Evolutionary conservation across 176 grass and related monocot species (phyloP).

Genomic region (Tuctoria greenei): DNA sequence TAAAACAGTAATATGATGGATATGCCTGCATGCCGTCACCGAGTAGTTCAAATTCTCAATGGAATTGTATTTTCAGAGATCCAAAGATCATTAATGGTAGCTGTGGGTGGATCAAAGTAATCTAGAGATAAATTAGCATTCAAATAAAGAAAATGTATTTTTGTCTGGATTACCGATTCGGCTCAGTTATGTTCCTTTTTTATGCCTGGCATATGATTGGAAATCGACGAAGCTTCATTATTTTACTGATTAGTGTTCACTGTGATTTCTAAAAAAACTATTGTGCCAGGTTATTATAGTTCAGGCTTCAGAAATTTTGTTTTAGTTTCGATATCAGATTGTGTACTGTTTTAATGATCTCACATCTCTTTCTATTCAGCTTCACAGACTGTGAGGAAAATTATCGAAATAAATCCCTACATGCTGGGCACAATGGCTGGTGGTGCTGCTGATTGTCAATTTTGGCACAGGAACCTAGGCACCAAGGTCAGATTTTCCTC

Average conservation of each 20-base stretch:
- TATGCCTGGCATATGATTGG: background rate
- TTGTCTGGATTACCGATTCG: too few species aligned
- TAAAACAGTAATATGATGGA: too few species aligned
- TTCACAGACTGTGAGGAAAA: conserved; percentile 93
- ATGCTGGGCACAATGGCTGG: conserved; percentile 98
- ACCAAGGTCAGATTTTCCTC: conserved; percentile 58
- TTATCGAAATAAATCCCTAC: conserved; percentile 99
- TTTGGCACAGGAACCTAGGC: conserved; percentile 93
- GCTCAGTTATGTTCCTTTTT: background rate
- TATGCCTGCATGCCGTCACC: too few species aligned
- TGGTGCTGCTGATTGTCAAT: conserved; percentile 96
- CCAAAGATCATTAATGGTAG: too few species aligned
- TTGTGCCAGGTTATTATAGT: too few species aligned
- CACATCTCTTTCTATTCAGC: conserved; percentile 39
- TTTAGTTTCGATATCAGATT: background rate
- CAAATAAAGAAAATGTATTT: too few species aligned
- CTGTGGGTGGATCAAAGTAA: too few species aligned
- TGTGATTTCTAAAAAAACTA: background rate
- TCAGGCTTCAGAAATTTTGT: too few species aligned
- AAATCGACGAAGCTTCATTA: background rate
- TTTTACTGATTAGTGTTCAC: background rate
- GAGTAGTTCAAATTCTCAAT: too few species aligned
- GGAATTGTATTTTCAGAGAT: too few species aligned
- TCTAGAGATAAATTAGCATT: too few species aligned
- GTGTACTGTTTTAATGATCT: background rate